Evolutionary conservation across 306 rosid species (phyloP).

Genomic region (Malus orientalis): DNA sequence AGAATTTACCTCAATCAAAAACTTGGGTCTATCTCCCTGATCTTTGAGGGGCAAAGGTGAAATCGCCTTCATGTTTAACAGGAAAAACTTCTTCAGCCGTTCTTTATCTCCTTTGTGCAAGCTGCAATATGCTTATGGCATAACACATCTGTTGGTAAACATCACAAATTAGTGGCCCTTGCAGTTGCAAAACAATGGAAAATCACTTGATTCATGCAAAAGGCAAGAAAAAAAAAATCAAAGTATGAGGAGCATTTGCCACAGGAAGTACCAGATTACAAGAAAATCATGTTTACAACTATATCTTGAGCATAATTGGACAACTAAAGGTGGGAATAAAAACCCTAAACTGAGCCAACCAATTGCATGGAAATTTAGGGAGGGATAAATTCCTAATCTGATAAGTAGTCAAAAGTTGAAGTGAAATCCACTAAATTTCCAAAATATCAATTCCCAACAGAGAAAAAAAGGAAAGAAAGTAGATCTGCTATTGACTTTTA

Average conservation of each 20-base stretch:
- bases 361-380: constrained; percentile 1
- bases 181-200: constrained; percentile 2
- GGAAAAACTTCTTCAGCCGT: constrained; percentile 13
- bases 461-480: constrained; percentile 1
- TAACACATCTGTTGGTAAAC: background rate
- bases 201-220: too few species aligned
- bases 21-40: constrained; percentile 34
- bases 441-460: background rate
- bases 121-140: background rate
- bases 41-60: constrained; percentile 20
- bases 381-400: constrained; percentile 9
- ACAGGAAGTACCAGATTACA: background rate
- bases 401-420: constrained; percentile 1
- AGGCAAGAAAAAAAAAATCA: background rate
- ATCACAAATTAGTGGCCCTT: background rate
- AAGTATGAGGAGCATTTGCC: background rate
- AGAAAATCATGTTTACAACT: background rate
- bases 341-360: background rate
- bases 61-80: constrained; percentile 32
- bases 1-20: constrained; percentile 45
- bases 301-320: background rate
- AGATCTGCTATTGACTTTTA: constrained; percentile 6
- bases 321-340: background rate
- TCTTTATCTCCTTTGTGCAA: constrained; percentile 12
- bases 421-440: background rate